phyloP scores from a whole-genome alignment of 345 rosid species.

The Jatropha curcas region DNA sequence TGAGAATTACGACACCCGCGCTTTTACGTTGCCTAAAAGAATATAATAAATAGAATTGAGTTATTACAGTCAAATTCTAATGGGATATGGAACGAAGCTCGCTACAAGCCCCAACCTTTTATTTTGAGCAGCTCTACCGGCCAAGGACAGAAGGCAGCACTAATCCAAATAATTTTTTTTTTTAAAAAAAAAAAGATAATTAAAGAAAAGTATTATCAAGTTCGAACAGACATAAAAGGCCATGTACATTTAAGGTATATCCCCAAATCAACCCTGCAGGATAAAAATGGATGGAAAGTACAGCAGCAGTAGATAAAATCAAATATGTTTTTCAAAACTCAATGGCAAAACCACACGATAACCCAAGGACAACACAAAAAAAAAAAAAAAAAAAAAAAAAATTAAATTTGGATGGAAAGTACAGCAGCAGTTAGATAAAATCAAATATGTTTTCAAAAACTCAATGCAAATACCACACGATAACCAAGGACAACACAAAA shows the following conservation, averaged over 20 bases:
- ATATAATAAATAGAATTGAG: too few species aligned
- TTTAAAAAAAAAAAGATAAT: too few species aligned
- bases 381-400: background rate
- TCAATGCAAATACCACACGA: slow-evolving; percentile 11
- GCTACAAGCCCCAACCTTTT: too few species aligned
- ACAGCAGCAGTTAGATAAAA: background rate
- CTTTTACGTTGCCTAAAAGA: too few species aligned
- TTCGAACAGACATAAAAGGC: background rate
- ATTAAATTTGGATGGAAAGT: background rate
- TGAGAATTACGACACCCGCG: too few species aligned
- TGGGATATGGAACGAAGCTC: too few species aligned
- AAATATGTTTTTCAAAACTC: background rate
- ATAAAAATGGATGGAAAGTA: background rate
- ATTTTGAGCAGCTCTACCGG: too few species aligned
- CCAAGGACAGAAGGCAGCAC: too few species aligned
- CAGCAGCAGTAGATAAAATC: background rate
- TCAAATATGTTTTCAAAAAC: background rate
- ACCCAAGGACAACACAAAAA: background rate
- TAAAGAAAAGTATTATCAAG: too few species aligned
- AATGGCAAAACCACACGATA: slow-evolving; percentile 12
- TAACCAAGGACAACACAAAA: background rate
- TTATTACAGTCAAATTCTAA: too few species aligned
- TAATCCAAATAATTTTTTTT: too few species aligned
- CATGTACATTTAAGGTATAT: background rate
- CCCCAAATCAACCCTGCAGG: background rate